phyloP scores from a whole-genome alignment of 2,329 filamentous ascomycete species.

The Neobulgaria alba region DNA sequence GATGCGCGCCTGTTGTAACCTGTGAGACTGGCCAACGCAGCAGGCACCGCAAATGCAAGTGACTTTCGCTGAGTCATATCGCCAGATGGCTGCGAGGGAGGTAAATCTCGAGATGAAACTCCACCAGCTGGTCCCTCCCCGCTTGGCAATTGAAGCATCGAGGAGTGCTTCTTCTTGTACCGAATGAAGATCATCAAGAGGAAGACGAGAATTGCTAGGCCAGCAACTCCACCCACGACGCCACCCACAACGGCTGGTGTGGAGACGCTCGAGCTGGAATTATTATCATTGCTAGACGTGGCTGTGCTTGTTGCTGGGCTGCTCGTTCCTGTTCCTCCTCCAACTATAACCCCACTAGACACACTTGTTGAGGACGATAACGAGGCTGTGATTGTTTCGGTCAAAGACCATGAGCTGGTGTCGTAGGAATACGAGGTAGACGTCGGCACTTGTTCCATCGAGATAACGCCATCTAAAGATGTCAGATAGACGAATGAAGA shows the following conservation, averaged over 20 bases:
- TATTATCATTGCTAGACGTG: conserved; percentile 11
- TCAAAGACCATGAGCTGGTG: too few relatives aligned
- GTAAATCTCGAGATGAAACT: conserved; percentile 22
- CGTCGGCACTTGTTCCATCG: conserved; percentile 1
- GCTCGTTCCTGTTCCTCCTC: conserved; percentile 6
- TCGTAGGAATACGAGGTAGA: conserved; percentile 5
- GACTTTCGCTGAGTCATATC: conserved; percentile 41
- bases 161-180: conserved; percentile 43
- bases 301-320: conserved; percentile 17
- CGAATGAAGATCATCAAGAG: conserved; percentile 41
- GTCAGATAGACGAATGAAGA: conserved; percentile 11
- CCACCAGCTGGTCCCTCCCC: conserved; percentile 30
- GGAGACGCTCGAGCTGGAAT: conserved; percentile 11
- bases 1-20: conserved; percentile 30
- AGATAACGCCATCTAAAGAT: not conserved
- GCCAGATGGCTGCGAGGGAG: conserved; percentile 14
- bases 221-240: conserved; percentile 38
- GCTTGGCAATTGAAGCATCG: conserved; percentile 35
- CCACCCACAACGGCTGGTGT: conserved; percentile 25
- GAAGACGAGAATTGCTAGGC: conserved; percentile 47
- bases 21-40: conserved; percentile 39
- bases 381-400: too few relatives aligned
- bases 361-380: conserved; percentile 7
- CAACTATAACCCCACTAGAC: not conserved
- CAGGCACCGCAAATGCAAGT: conserved; percentile 38